Conservation (phyloP, 2,329 filamentous ascomycete species). For the Cladophialophora bantiana region DNA sequence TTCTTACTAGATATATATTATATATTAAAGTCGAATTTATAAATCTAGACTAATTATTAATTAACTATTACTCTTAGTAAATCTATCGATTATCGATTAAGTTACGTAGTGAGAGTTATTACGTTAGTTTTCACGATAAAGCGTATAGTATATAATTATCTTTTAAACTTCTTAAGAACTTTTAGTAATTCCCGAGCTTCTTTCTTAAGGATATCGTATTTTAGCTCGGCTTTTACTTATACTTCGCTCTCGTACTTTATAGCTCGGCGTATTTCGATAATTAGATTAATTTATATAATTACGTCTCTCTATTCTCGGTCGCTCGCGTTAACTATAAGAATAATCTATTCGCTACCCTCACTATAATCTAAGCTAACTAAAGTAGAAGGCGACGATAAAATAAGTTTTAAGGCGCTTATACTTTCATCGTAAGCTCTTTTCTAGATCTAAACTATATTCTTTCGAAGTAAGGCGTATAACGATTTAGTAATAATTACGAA, state of each 20-base stretch:
- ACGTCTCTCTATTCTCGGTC: neutral
- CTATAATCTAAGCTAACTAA: neutral
- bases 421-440: neutral
- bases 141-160: neutral
- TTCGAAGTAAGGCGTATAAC: too few species aligned
- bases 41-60: neutral
- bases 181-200: neutral
- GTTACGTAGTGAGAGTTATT: neutral
- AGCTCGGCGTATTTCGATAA: neutral
- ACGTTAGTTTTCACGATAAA: constrained; percentile 3
- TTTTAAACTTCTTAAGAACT: constrained; percentile 7
- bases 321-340: neutral
- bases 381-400: neutral
- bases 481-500: too few species aligned
- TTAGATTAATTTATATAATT: neutral
- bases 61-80: neutral
- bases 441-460: neutral
- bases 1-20: neutral
- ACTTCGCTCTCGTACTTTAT: neutral
- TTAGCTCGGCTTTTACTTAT: neutral
- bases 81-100: constrained; percentile 3
- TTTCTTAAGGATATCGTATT: neutral
- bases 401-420: neutral
- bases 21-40: neutral
- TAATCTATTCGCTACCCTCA: neutral